A percentile compares a stretch with the other conserved stretches of the same genome.
phyloP scores from a whole-genome alignment of 768 basidiomycete species.

The Cantharellus cinnabarinus region DNA sequence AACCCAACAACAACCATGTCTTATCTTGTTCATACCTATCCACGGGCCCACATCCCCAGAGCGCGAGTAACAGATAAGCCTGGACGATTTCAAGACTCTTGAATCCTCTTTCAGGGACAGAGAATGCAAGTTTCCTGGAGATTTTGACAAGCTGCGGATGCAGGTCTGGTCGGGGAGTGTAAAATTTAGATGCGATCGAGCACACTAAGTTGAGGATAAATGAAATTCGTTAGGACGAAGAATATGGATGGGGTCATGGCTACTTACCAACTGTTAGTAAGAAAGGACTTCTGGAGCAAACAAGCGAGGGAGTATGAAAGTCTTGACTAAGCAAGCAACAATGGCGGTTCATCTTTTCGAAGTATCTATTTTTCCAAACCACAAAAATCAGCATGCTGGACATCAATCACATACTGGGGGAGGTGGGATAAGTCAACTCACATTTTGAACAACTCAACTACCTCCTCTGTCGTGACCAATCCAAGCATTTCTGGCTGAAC shows the following conservation, averaged over 20 bases:
- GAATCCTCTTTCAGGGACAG: constrained; percentile 66
- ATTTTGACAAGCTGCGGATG: constrained; percentile 61
- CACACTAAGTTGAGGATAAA: constrained; percentile 37
- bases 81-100: constrained; percentile 58
- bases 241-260: background rate
- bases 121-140: constrained; percentile 74
- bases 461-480: constrained; percentile 75
- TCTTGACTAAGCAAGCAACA: constrained; percentile 63
- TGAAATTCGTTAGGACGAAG: background rate
- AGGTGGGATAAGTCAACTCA: constrained; percentile 17
- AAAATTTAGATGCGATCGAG: constrained; percentile 85
- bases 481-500: constrained; percentile 85
- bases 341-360: constrained; percentile 32
- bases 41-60: constrained; percentile 88
- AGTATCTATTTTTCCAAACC: background rate
- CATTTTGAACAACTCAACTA: constrained; percentile 82
- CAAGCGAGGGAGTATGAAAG: constrained; percentile 85
- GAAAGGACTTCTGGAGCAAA: constrained; percentile 89
- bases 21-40: constrained; percentile 94
- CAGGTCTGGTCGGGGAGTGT: constrained; percentile 60
- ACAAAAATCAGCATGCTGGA: background rate
- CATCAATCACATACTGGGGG: constrained; percentile 8
- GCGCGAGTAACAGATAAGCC: constrained; percentile 70
- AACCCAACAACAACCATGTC: constrained; percentile 72
- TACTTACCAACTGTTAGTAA: constrained; percentile 73